Percentiles rank a stretch among this genome's conserved stretches.
phyloP scores from a whole-genome alignment of 2,329 filamentous ascomycete species.

The Fusarium sp. region DNA sequence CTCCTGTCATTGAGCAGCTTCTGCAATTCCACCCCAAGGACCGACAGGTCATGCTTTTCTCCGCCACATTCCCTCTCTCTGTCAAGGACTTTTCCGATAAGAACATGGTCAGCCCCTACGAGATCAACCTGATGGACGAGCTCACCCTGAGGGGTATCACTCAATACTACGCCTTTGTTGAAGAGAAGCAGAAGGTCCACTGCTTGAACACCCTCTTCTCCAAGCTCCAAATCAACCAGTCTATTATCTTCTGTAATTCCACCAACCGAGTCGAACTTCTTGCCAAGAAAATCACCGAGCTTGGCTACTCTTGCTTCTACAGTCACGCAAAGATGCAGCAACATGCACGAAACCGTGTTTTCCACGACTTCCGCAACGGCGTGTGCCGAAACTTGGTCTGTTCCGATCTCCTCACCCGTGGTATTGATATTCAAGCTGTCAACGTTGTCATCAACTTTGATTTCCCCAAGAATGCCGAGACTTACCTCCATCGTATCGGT shows the following conservation, averaged over 20 bases:
- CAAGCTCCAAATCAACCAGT: constrained; percentile 99
- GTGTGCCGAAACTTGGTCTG: constrained; percentile 98
- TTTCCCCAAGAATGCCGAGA: constrained; percentile 99
- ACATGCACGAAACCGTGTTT: constrained; percentile 95
- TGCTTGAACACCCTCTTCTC: constrained; percentile 99
- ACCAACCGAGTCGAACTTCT: constrained; percentile 97
- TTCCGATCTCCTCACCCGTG: constrained; percentile 95
- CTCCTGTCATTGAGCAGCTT: constrained; percentile 95
- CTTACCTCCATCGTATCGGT: constrained; percentile 97
- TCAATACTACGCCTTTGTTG: constrained; percentile 98
- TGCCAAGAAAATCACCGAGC: constrained; percentile 98
- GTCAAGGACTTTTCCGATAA: constrained; percentile 99
- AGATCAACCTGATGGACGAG: constrained; percentile 99
- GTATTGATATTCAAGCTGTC: constrained; percentile 99
- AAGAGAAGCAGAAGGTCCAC: constrained; percentile 99
- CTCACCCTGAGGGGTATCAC: constrained; percentile 97
- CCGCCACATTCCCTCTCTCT: constrained; percentile 94
- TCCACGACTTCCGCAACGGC: constrained; percentile 98
- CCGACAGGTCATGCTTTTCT: constrained; percentile 99
- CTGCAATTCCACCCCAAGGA: constrained; percentile 96
- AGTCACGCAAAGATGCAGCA: constrained; percentile 99
- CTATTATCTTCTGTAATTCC: constrained; percentile 99
- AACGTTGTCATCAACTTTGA: constrained; percentile 99
- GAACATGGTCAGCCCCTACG: constrained; percentile 95
- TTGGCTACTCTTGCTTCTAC: constrained; percentile 99